Base-by-base conservation (phyloP, 2,329 filamentous ascomycete species). In the Paracamarosporium sp. region DNA sequence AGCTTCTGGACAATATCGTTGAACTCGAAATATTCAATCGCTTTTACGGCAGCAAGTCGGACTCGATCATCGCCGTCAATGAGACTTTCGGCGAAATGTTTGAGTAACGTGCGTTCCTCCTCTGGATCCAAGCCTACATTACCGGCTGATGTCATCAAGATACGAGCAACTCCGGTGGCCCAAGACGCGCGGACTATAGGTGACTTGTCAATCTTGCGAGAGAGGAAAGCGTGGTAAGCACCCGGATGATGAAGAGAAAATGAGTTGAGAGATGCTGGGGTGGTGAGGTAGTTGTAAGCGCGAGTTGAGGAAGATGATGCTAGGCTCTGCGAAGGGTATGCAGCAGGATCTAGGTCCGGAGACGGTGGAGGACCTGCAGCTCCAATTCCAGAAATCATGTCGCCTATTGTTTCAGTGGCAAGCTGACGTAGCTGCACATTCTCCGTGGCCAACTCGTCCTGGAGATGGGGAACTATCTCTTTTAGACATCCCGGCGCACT, bases 381-480 rank as follows among this genome's bases (percentile, higher is more conserved):
- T 48, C 94, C 94, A 73, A 98, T 96, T 5, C 94, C 94, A 38
- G 94, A 90, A 25, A 96, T 90, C 83, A 99, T 93, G 72, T 98
- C 94, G 52, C 96, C 95, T 36, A 99, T 86, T 0, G 95, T 97
- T 76, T 98, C 92, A 0, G 94, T 96, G 2, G 94, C 94, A 56
- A 99, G 84, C 57, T 92, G 85, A 52, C 95, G 90, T 54, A 99
- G 81, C 66, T 95, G 88, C 3, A 93, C 84, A 59, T 96, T 96
- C 72, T 99, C 95, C 0, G 93, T 93, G 3, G 90, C 90, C 51
- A 99, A 81, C 79, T 99, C 95, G 31, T 92, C 91, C 72, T 98
- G 94, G 36, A 99, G 83, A 75, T 97, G 93, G 4, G 93, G 93
- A 51, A 99, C 89, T 12, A 99, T 94, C 69, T 97, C 97, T 63